Percentiles rank a stretch among this genome's conserved stretches.
Evolutionary conservation across 257 asterid genomes (phyloP).

Genomic region (Solanum commersonii): DNA sequence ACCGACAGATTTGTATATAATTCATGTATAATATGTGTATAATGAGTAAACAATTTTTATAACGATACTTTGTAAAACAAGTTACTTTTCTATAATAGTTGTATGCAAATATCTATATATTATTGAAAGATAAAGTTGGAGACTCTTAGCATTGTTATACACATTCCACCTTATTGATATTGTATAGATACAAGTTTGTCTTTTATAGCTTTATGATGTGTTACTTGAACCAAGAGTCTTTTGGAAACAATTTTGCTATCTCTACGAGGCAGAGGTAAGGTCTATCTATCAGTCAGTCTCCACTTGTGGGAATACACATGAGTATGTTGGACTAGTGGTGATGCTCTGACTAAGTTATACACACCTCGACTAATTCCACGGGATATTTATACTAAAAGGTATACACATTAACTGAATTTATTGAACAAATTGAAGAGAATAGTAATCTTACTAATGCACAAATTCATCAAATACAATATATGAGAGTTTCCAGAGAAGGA

Average conservation of each 20-base stretch:
- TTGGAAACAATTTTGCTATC: accelerated
- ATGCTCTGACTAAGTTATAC: too few relatives aligned
- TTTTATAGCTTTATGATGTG: neutral
- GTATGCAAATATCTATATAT: neutral
- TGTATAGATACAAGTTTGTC: neutral
- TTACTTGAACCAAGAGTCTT: neutral
- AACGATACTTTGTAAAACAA: neutral
- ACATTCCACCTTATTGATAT: neutral
- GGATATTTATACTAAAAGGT: neutral
- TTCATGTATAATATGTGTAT: too few relatives aligned
- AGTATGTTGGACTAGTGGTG: too few relatives aligned
- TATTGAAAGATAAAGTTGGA: neutral
- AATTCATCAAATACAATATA: too few relatives aligned
- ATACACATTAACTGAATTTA: neutral
- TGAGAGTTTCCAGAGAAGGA: too few relatives aligned
- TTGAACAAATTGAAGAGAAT: neutral
- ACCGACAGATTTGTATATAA: too few relatives aligned
- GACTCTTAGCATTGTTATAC: neutral
- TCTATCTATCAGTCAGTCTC: too few relatives aligned
- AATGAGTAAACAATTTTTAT: too few relatives aligned
- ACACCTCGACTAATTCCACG: neutral
- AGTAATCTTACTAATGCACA: too few relatives aligned
- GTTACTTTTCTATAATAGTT: too few relatives aligned
- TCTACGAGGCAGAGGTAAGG: neutral
- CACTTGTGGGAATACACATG: neutral